Base-by-base conservation (phyloP, 331 rosid genomes). In the Ulmus americana region DNA sequence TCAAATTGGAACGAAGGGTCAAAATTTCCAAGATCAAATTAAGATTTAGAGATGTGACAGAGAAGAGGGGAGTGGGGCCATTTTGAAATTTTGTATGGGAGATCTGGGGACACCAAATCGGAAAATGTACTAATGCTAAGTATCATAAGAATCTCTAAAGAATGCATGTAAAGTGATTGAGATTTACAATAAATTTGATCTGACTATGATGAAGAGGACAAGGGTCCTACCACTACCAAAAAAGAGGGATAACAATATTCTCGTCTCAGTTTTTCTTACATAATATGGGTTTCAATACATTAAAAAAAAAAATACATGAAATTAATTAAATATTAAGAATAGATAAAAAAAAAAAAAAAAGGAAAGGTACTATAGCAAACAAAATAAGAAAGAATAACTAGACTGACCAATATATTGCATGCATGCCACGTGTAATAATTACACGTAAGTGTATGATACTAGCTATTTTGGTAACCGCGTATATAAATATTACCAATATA, bases 131-230 rank as follows among this genome's bases (percentile, higher is more conserved):
- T 8, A 15, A 55, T 44, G 39, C 6, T 63, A 35, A 41, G 68
- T 47, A 63, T 28, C 42, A 28, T 28, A 28, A 22, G 68, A 63
- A 63, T 63, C 68, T 42, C 44, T 20, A 62, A 62, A 13, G 45
- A 39, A 15, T n/a, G 5, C 10, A 16, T 10, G 63, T 8, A 39
- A 51, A 7, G 56, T 14, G 56, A 13, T 7, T n/a, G 11, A 15
- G 38, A 1, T 5, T 12, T 52, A 2, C 4, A 50, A 6, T 51
- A 8, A 8, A 6, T 8, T 51, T 16, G 59, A 3, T 55, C 1
- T 28, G 35, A 28, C 10, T 10, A 28, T 55, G 41, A 10, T 55
- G 35, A 20, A 3, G 2, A 41, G 41, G 14, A 11, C 59, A 41
- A 8, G 12, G 61, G 44, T 11, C 61, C 61, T 40, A 55, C 44